A percentile compares a stretch with the other conserved stretches of the same genome.
Conservation (phyloP, 2,329 filamentous ascomycete species). For the Cercospora zeina region DNA sequence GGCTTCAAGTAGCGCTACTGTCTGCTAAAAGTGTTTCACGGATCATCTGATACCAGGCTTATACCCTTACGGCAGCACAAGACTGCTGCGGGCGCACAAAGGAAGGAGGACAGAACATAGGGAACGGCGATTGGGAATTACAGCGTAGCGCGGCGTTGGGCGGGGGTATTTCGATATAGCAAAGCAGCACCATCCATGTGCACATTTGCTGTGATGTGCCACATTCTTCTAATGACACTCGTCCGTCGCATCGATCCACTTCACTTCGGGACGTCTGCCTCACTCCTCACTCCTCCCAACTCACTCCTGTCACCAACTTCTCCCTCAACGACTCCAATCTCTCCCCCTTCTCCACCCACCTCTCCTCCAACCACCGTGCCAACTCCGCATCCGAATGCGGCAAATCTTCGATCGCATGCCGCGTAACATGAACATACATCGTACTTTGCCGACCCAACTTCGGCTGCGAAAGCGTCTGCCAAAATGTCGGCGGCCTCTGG, state of each 20-base stretch:
- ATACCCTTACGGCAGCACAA: constrained; percentile 6
- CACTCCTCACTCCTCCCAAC: background rate
- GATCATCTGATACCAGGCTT: background rate
- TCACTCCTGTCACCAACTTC: background rate
- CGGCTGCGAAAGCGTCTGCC: constrained; percentile 35
- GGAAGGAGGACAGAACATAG: background rate
- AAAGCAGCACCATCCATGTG: background rate
- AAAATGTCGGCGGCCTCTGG: constrained; percentile 40
- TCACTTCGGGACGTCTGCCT: background rate
- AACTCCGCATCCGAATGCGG: constrained; percentile 38
- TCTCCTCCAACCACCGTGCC: constrained; percentile 40
- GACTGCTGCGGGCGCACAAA: background rate
- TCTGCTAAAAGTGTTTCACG: background rate
- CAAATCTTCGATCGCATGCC: constrained; percentile 36
- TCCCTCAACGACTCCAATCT: constrained; percentile 36
- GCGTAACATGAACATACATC: constrained; percentile 41
- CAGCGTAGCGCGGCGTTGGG: background rate
- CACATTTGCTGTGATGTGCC: background rate
- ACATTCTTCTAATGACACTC: background rate
- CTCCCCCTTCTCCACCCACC: constrained; percentile 43
- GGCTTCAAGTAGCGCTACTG: constrained; percentile 4
- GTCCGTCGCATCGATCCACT: background rate
- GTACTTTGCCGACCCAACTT: constrained; percentile 34
- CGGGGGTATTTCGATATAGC: background rate
- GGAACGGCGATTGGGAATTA: background rate